Conservation (phyloP, 2,329 filamentous ascomycete genomes). For the Polychaeton citri region DNA sequence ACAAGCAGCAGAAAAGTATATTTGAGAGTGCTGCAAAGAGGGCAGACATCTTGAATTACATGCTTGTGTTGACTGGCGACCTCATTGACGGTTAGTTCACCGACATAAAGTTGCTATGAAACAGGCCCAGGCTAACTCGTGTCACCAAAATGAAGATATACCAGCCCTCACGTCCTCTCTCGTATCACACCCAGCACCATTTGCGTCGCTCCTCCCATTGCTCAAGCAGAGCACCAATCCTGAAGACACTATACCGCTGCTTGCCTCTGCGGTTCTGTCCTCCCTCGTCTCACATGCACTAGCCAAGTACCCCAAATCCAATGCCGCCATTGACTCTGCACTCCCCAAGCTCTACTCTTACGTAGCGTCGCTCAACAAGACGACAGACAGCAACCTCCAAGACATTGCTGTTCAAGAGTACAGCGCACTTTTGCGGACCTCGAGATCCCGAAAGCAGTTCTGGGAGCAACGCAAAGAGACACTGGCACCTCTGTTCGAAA, state of each 20-base stretch:
- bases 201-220: constrained; percentile 70
- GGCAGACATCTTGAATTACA: constrained; percentile 85
- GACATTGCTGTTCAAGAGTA: constrained; percentile 92
- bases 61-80: constrained; percentile 78
- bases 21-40: constrained; percentile 76
- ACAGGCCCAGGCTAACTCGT: background rate
- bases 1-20: constrained; percentile 51
- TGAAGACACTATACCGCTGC: constrained; percentile 76
- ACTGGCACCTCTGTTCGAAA: constrained; percentile 65
- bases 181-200: constrained; percentile 54
- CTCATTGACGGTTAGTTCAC: constrained; percentile 59
- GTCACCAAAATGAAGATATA: constrained; percentile 46
- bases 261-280: constrained; percentile 77
- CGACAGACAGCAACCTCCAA: constrained; percentile 76
- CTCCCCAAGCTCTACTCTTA: constrained; percentile 77
- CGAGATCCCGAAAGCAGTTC: constrained; percentile 64
- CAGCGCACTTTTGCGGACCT: constrained; percentile 68
- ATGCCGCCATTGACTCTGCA: constrained; percentile 54
- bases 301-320: constrained; percentile 45
- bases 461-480: constrained; percentile 87
- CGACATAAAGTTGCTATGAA: background rate
- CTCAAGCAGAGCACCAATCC: constrained; percentile 72
- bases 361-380: constrained; percentile 70
- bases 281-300: constrained; percentile 58
- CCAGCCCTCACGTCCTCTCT: constrained; percentile 67